Base-by-base conservation (phyloP, 176 grass and related monocot species). In the Chloris gayana region DNA sequence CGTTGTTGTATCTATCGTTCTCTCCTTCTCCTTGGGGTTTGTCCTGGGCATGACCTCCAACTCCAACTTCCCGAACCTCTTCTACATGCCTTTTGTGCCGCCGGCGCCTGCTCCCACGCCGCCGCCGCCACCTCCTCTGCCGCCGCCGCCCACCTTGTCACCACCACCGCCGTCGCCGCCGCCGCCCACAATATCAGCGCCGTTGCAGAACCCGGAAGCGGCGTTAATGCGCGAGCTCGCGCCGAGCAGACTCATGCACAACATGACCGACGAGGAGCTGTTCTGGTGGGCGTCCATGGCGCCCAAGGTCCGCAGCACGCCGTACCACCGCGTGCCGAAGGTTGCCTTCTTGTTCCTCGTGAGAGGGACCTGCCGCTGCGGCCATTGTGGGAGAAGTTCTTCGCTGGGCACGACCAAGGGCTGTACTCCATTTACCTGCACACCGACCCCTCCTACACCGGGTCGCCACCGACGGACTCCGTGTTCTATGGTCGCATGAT, bases 311-410 rank as follows among this genome's bases (percentile, higher is more conserved):
- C 25, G 9, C 14, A 46, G 37, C 76, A 45, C 60, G 56, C 77
- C 82, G 51, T 82, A 78, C 82, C 59, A 44, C 7, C 70, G 57
- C 74, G 74, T 71, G 71, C 85, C 84, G 9, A 97, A 94, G 85
- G 70, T 94, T 3, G 91, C 94, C 13, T 97, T 97, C 83, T 2
- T 97, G 82, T 97, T 97, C 86, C 85, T 94, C 37, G 84, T 68
- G 12, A 86, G 73, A 73, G 85, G 11, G 46, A 74, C 30, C 57
- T 94, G 44, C 94, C 82, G 5, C 38, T 97, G 17, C 87, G 91
- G 27, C 91, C 85, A 18, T 26, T 92, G 14, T 97, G 94, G 94
- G 94, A 97, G 49, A 84, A 84, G 65, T 97, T 92, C 87, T 94
- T 97, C 73, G 25, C 87, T 1, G 91, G 94, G 0, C 41, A 92